Evolutionary conservation across 805 yeast genomes (phyloP).

Genomic region (Ogataea polymorpha): DNA sequence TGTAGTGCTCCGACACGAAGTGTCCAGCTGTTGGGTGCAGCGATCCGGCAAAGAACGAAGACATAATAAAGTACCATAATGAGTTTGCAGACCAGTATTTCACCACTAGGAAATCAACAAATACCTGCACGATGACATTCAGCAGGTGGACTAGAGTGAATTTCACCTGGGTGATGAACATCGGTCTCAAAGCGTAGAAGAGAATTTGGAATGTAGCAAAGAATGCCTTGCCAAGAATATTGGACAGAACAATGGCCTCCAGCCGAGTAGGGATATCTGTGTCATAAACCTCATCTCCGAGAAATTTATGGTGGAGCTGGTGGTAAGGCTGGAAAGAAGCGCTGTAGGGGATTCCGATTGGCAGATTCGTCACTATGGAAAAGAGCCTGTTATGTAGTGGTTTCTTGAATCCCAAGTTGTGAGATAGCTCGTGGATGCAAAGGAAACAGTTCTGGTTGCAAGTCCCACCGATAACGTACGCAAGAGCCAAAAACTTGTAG

Average conservation of each 20-base stretch:
- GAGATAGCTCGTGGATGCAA: slow-evolving; percentile 86
- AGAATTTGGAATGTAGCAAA: slow-evolving; percentile 87
- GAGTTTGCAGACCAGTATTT: slow-evolving; percentile 62
- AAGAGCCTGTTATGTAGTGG: slow-evolving; percentile 77
- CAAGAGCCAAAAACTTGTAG: slow-evolving; percentile 54
- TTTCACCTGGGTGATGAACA: slow-evolving; percentile 73
- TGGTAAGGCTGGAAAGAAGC: slow-evolving; percentile 91
- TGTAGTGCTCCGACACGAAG: slow-evolving; percentile 91
- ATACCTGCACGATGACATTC: slow-evolving; percentile 59
- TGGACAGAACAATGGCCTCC: slow-evolving; percentile 73
- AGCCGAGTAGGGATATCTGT: slow-evolving; percentile 82
- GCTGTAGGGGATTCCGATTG: slow-evolving; percentile 86
- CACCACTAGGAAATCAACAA: slow-evolving; percentile 57
- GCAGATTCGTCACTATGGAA: slow-evolving; percentile 73
- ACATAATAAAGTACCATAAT: slow-evolving; percentile 61
- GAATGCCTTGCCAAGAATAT: slow-evolving; percentile 81
- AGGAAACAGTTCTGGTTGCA: slow-evolving; percentile 79
- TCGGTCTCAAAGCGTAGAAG: slow-evolving; percentile 87
- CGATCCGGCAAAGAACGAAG: slow-evolving; percentile 86
- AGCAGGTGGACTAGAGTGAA: slow-evolving; percentile 73
- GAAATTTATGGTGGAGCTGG: slow-evolving; percentile 83
- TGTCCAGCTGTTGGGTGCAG: slow-evolving; percentile 94
- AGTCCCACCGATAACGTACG: slow-evolving; percentile 84
- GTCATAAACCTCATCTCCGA: slow-evolving; percentile 81
- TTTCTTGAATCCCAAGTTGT: slow-evolving; percentile 76